Percentiles rank a stretch among this genome's conserved stretches.
Evolutionary conservation across 1,139 yeast genomes (phyloP).

Genomic region (Ogataea hybrid): DNA sequence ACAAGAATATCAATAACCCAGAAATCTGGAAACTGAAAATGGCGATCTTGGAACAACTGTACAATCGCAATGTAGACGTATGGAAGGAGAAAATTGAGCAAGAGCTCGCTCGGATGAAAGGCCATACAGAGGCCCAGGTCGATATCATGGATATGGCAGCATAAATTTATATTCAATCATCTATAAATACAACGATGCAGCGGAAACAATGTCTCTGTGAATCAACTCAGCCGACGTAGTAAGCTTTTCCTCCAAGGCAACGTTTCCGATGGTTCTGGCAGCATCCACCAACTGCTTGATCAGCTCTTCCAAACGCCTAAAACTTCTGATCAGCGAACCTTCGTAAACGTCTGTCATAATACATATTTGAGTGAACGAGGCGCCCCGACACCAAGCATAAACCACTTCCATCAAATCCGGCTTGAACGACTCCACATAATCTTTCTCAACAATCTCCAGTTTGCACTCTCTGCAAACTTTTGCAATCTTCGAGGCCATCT

Average conservation of each 20-base stretch:
- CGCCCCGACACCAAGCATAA: conserved; percentile 95
- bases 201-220: conserved; percentile 95
- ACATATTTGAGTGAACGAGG: conserved; percentile 92
- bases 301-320: conserved; percentile 90
- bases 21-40: conserved; percentile 24
- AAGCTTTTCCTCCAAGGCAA: conserved; percentile 84
- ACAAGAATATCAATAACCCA: conserved; percentile 15
- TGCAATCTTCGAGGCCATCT: conserved; percentile 88
- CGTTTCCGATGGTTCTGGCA: conserved; percentile 89
- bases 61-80: conserved; percentile 19
- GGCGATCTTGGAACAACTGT: conserved; percentile 19
- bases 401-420: conserved; percentile 97
- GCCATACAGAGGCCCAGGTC: conserved; percentile 19
- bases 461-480: conserved; percentile 86
- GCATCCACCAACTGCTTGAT: conserved; percentile 87
- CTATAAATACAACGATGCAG: conserved; percentile 82
- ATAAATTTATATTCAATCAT: conserved; percentile 9
- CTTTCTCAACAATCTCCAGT: conserved; percentile 84
- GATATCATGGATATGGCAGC: conserved; percentile 23
- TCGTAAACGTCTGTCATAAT: conserved; percentile 99
- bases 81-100: conserved; percentile 23
- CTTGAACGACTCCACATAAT: conserved; percentile 86
- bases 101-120: conserved; percentile 22
- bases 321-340: conserved; percentile 92
- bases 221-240: conserved; percentile 78